These are phyloP conservation scores for Sarocladium strictum DNA, from an alignment of 2,329 filamentous ascomycete genomes.

Conservation along the genomic window DNA sequence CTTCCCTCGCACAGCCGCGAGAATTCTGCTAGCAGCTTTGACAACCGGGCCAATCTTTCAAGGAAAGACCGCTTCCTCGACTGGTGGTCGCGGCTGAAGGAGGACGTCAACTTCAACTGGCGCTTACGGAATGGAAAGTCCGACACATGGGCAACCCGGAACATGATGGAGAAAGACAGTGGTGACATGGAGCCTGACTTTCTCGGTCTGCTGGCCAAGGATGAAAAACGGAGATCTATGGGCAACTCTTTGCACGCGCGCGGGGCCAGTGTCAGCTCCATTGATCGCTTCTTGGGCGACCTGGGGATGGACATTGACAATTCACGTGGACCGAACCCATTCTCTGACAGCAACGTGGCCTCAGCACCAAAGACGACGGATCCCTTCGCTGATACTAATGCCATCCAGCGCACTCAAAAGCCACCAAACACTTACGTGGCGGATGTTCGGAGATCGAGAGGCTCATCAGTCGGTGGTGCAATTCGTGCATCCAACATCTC, in stretches of 20 bases:
- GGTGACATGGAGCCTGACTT: conserved; percentile 5
- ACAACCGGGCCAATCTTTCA: conserved; percentile 17
- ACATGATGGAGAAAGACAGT: conserved; percentile 9
- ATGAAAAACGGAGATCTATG: conserved; percentile 10
- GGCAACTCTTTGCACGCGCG: conserved; percentile 1
- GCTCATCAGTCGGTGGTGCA: conserved; percentile 31
- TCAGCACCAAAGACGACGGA: conserved; percentile 18
- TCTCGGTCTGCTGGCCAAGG: conserved; percentile 8
- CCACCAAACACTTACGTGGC: conserved; percentile 37
- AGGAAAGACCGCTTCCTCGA: conserved; percentile 34
- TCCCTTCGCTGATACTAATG: conserved; percentile 45
- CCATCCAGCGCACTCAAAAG: conserved; percentile 27
- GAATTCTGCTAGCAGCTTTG: not conserved
- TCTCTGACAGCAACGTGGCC: conserved; percentile 41
- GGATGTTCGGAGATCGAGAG: conserved; percentile 44
- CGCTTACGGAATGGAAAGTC: conserved; percentile 21
- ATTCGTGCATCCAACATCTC: conserved; percentile 18
- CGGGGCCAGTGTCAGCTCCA: not conserved
- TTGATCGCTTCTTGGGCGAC: conserved; percentile 34
- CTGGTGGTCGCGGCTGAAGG: conserved; percentile 39
- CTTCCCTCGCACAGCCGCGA: conserved; percentile 4
- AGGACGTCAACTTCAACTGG: conserved; percentile 33
- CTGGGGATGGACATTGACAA: conserved; percentile 31
- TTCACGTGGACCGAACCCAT: conserved; percentile 31
- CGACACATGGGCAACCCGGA: not conserved